These are phyloP conservation scores for Nematocida major DNA, from an alignment of 371 early-diverging fungal species.

Conservation along the genomic window DNA sequence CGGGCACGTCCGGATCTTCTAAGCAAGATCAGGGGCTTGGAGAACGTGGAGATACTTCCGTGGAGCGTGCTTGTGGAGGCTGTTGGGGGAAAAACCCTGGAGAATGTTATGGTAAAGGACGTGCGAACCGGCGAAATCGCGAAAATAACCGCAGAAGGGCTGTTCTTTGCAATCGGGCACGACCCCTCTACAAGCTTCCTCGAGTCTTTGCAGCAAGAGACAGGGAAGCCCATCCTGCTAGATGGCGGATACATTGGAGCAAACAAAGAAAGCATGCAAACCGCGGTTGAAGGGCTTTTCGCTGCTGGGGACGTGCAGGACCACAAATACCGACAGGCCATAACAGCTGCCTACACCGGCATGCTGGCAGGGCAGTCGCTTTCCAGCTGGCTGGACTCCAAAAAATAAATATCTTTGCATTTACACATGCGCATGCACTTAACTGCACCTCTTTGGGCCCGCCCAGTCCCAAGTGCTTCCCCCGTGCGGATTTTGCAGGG, in stretches of 20 bases:
- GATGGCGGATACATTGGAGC: conserved; percentile 79
- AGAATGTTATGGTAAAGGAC: conserved; percentile 53
- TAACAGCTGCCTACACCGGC: conserved; percentile 68
- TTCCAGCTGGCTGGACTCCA: background rate
- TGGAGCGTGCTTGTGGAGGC: conserved; percentile 73
- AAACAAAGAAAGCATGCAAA: conserved; percentile 68
- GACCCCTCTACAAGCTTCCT: conserved; percentile 70
- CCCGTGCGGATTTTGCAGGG: no score
- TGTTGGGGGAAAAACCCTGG: conserved; percentile 67
- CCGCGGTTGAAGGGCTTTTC: conserved; percentile 80
- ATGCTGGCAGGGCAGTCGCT: conserved; percentile 56
- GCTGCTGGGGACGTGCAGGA: conserved; percentile 96
- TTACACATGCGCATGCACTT: no score
- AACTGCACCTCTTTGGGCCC: background rate
- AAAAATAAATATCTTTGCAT: background rate
- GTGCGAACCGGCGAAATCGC: conserved; percentile 63
- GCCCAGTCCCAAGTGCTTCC: no score
- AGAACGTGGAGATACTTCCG: conserved; percentile 82
- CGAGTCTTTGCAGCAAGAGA: conserved; percentile 67
- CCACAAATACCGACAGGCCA: conserved; percentile 78
- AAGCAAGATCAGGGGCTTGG: conserved; percentile 70
- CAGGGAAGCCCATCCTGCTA: conserved; percentile 65
- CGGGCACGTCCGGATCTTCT: conserved; percentile 91
- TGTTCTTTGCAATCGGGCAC: conserved; percentile 98
- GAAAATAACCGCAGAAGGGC: conserved; percentile 72